phyloP scores from a whole-genome alignment of 2,329 filamentous ascomycete species.

The Beauveria rudraprayagi region DNA sequence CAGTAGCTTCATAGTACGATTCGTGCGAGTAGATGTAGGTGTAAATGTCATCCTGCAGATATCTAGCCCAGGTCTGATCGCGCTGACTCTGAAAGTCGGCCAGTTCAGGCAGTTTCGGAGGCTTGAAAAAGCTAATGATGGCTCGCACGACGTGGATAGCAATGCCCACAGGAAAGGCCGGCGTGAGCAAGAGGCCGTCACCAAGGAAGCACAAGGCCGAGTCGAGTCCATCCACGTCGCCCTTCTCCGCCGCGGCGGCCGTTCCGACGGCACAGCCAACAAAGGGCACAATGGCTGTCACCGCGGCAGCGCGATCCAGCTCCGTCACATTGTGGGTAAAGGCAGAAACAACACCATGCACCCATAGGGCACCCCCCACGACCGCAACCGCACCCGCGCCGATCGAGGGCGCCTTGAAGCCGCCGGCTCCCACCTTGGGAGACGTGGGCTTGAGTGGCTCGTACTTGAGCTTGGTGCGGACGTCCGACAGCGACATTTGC shows the following conservation, averaged over 20 bases:
- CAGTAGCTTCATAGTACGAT: not conserved
- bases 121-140: not conserved
- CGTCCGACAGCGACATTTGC: not conserved
- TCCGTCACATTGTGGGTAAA: not conserved
- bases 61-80: not conserved
- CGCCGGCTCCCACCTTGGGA: not conserved
- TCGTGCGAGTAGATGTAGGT: not conserved
- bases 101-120: not conserved
- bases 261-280: not conserved
- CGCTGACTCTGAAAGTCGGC: not conserved
- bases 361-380: not conserved
- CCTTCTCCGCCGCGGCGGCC: not conserved
- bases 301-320: not conserved
- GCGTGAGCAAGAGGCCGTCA: not conserved
- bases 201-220: conserved; percentile 1
- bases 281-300: conserved; percentile 1
- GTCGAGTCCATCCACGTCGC: not conserved
- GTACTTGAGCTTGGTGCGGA: not conserved
- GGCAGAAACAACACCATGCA: not conserved
- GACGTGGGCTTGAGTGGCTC: not conserved
- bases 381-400: not conserved
- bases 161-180: not conserved
- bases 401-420: not conserved
- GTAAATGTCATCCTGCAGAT: not conserved
- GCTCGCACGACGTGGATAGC: not conserved